These are phyloP conservation scores for Mortierella sp. DNA, from an alignment of 371 early-diverging fungal genomes.

Conservation along the genomic window DNA sequence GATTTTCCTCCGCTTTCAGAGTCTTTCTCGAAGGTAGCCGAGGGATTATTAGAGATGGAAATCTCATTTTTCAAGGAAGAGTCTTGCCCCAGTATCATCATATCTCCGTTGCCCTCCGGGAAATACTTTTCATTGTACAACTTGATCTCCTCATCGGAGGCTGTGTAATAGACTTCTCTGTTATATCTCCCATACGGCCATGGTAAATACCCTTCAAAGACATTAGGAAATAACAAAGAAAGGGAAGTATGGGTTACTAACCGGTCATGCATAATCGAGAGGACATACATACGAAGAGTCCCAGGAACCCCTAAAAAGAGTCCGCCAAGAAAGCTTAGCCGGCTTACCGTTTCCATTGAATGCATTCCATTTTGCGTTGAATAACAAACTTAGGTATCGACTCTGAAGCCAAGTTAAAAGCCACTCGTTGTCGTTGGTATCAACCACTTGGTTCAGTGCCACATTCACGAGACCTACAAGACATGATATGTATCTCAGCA, in stretches of 20 bases:
- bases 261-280: too few species aligned
- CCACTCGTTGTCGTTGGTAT: background rate
- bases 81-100: too few species aligned
- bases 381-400: background rate
- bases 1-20: too few species aligned
- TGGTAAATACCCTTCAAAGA: background rate
- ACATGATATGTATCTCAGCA: background rate
- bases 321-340: background rate
- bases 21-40: too few species aligned
- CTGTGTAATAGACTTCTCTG: background rate
- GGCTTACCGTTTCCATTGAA: background rate
- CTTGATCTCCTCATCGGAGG: background rate
- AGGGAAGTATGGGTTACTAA: background rate
- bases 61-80: too few species aligned
- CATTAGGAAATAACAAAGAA: background rate
- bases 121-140: background rate
- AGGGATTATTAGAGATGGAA: too few species aligned
- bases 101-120: too few species aligned
- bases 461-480: conserved; percentile 1
- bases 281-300: too few species aligned
- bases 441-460: background rate
- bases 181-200: too few species aligned
- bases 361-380: background rate
- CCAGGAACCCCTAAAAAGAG: too few species aligned
- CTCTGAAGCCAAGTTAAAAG: background rate